Evolutionary conservation across 2,329 filamentous ascomycete genomes (phyloP).

Genomic region (Kalmusia sp.): DNA sequence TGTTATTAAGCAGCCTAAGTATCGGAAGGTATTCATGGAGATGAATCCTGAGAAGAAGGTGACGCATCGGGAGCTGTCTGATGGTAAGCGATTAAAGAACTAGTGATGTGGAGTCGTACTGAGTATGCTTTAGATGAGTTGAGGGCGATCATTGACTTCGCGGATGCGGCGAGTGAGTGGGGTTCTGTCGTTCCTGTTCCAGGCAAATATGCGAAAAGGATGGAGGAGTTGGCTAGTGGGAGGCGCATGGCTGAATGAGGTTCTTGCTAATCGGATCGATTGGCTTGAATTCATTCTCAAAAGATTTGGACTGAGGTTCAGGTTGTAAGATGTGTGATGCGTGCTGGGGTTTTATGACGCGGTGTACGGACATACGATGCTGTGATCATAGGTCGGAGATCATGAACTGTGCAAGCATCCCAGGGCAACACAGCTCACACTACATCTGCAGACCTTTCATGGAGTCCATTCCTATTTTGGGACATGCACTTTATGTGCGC

Average conservation of each 20-base stretch:
- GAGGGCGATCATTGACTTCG: slow-evolving; percentile 29
- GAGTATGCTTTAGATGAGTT: slow-evolving; percentile 7
- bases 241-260: slow-evolving; percentile 23
- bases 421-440: no score
- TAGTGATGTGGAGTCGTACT: no score
- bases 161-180: slow-evolving; percentile 35
- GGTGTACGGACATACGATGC: no score
- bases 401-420: no score
- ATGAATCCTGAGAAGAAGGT: slow-evolving; percentile 24
- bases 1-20: slow-evolving; percentile 31
- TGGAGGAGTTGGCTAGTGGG: slow-evolving; percentile 25
- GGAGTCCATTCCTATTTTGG: no score
- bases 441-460: no score
- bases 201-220: slow-evolving; percentile 20
- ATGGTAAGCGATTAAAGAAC: slow-evolving; percentile 22
- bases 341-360: no score
- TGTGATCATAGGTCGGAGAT: no score
- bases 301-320: neutral
- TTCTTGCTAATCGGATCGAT: no score
- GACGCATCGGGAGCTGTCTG: slow-evolving; percentile 13
- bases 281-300: no score
- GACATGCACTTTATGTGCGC: no score
- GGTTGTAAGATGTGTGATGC: no score
- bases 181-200: slow-evolving; percentile 33
- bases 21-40: slow-evolving; percentile 28